A percentile compares a stretch with the other conserved stretches of the same genome.
Evolutionary conservation across 2,329 filamentous ascomycete genomes (phyloP).

Genomic region (Laburnicola sp.): DNA sequence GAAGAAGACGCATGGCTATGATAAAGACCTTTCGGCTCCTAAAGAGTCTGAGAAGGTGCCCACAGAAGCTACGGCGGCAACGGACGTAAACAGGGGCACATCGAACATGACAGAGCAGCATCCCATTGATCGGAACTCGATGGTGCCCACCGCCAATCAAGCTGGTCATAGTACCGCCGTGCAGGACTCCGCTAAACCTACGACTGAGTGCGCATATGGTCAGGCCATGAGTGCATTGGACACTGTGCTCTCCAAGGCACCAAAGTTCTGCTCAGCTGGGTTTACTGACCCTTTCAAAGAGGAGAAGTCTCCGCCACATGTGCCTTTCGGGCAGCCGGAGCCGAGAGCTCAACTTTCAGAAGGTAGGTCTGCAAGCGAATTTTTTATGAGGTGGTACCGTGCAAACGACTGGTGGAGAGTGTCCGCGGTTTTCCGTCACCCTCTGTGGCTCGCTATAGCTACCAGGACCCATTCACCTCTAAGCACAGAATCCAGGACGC

Average conservation of each 20-base stretch:
- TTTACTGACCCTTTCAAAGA: neutral
- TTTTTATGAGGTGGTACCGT: too few species aligned
- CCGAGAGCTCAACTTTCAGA: neutral
- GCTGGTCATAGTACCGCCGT: neutral
- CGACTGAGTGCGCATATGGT: neutral
- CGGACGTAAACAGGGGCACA: too few species aligned
- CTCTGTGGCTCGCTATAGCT: too few species aligned
- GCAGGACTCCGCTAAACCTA: neutral
- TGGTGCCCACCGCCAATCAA: too few species aligned
- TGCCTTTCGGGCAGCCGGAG: neutral
- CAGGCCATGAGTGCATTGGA: neutral
- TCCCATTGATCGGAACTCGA: neutral
- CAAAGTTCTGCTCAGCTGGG: neutral
- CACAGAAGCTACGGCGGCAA: neutral
- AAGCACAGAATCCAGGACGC: too few species aligned
- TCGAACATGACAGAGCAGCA: neutral
- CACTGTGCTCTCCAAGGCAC: neutral
- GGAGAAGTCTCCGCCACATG: neutral
- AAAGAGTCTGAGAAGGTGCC: neutral
- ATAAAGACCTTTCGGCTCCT: neutral
- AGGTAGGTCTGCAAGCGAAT: too few species aligned
- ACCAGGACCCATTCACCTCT: too few species aligned
- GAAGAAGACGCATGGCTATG: conserved; percentile 5
- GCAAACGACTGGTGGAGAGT: too few species aligned
- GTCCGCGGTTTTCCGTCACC: too few species aligned